A percentile compares a stretch with the other conserved stretches of the same genome.
phyloP scores from a whole-genome alignment of 1,284 basidiomycete genomes.

The Fomitopsis palustris region DNA sequence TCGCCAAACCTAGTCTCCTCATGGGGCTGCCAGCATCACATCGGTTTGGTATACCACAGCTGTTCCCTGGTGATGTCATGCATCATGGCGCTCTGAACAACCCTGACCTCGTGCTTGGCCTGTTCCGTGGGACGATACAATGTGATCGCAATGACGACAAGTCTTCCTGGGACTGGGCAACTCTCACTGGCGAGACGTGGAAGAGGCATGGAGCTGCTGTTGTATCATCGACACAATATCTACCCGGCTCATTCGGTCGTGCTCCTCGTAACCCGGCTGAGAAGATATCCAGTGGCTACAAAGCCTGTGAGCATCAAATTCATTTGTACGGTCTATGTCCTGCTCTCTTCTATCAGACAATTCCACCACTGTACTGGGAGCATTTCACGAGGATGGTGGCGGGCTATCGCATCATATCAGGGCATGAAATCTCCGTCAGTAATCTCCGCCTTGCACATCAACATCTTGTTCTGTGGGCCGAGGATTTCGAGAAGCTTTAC shows the following conservation, averaged over 20 bases:
- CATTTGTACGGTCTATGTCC: slow-evolving; percentile 22
- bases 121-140: slow-evolving; percentile 23
- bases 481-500: slow-evolving; percentile 22
- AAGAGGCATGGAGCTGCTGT: slow-evolving; percentile 27
- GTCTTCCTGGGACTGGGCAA: slow-evolving; percentile 32
- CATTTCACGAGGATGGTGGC: slow-evolving; percentile 22
- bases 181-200: slow-evolving; percentile 31
- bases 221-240: slow-evolving; percentile 10
- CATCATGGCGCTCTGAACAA: slow-evolving; percentile 29
- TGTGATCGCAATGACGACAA: slow-evolving; percentile 25
- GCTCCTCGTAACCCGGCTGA: slow-evolving; percentile 27
- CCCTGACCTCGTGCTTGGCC: slow-evolving; percentile 21
- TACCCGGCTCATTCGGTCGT: slow-evolving; percentile 27
- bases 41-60: slow-evolving; percentile 11
- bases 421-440: no score
- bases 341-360: slow-evolving; percentile 13
- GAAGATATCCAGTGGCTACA: slow-evolving; percentile 30
- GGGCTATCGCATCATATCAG: slow-evolving; percentile 9
- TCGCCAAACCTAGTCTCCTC: slow-evolving; percentile 33
- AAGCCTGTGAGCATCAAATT: slow-evolving; percentile 27
- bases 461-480: slow-evolving; percentile 7
- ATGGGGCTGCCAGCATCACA: neutral
- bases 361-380: slow-evolving; percentile 13
- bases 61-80: slow-evolving; percentile 25
- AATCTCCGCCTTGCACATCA: slow-evolving; percentile 11